phyloP scores from a whole-genome alignment of 2,329 filamentous ascomycete species.

The Chrysoporthe deuterocubensis region DNA sequence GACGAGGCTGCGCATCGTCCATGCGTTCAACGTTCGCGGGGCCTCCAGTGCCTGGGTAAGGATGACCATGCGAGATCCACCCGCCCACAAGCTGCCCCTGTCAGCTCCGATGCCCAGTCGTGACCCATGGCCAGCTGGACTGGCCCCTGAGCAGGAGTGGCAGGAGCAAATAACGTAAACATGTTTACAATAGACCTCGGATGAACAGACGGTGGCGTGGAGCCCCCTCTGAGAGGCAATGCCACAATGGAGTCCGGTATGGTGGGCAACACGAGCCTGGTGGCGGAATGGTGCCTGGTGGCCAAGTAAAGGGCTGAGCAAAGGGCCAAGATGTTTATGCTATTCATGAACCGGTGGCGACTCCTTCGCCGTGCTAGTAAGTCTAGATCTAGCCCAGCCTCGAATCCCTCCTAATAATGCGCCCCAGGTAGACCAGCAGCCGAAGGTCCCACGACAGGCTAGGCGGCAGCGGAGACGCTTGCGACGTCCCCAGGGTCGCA shows the following conservation, averaged over 20 bases:
- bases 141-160: not conserved
- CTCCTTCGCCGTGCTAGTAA: not conserved
- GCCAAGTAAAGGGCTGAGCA: not conserved
- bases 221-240: not conserved
- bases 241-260: not conserved
- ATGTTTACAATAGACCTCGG: constrained; percentile 1
- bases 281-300: not conserved
- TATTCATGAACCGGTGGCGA: constrained; percentile 1
- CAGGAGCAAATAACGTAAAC: not conserved
- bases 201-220: not conserved
- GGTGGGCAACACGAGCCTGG: not conserved
- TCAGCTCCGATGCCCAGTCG: not conserved
- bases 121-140: constrained; percentile 18
- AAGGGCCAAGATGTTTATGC: not conserved
- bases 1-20: not conserved
- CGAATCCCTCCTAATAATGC: not conserved
- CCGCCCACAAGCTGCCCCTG: not conserved
- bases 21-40: not conserved
- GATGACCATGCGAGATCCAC: not conserved
- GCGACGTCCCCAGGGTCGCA: constrained; percentile 31
- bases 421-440: not conserved
- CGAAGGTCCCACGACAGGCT: not conserved
- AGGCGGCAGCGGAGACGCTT: constrained; percentile 26
- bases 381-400: not conserved
- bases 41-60: not conserved